Evolutionary conservation across 768 basidiomycete genomes (phyloP).

Genomic region (Kondoa subrosea): DNA sequence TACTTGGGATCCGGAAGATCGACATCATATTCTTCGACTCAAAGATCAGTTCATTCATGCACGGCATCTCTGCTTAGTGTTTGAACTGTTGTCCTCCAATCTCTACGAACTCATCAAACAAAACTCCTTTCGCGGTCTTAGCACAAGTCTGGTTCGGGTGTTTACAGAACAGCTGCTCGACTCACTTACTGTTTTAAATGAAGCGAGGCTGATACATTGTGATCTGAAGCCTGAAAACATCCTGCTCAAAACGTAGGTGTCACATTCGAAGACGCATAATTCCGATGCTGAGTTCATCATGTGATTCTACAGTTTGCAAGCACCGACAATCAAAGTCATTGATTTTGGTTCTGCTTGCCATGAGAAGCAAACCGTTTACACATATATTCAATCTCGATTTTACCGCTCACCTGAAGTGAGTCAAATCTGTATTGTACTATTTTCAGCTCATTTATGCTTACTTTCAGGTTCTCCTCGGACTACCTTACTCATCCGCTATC

Average conservation of each 20-base stretch:
- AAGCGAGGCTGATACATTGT: slow-evolving; percentile 90
- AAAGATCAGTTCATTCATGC: slow-evolving; percentile 93
- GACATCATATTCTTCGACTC: slow-evolving; percentile 88
- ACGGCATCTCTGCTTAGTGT: slow-evolving; percentile 90
- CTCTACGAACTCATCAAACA: slow-evolving; percentile 99
- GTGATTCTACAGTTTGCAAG: slow-evolving; percentile 52
- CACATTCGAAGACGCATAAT: slow-evolving; percentile 21
- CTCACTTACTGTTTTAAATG: slow-evolving; percentile 77
- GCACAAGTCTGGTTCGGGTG: slow-evolving; percentile 92
- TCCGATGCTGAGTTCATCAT: slow-evolving; percentile 6
- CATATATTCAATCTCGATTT: slow-evolving; percentile 97
- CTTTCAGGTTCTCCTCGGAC: slow-evolving; percentile 46
- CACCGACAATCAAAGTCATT: slow-evolving; percentile 95
- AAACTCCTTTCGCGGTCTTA: slow-evolving; percentile 94
- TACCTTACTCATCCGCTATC: slow-evolving; percentile 84
- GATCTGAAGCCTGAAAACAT: slow-evolving; percentile 99
- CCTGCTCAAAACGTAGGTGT: slow-evolving; percentile 69
- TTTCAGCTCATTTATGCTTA: background rate
- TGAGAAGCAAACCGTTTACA: slow-evolving; percentile 98
- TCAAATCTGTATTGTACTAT: background rate
- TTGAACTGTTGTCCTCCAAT: slow-evolving; percentile 90
- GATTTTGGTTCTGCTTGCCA: slow-evolving; percentile 99
- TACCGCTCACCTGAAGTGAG: slow-evolving; percentile 90
- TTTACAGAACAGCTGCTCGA: slow-evolving; percentile 93
- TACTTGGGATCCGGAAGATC: slow-evolving; percentile 78